These are phyloP conservation scores for Picea mariana DNA, from an alignment of 83 land plant species.

Conservation along the genomic window DNA sequence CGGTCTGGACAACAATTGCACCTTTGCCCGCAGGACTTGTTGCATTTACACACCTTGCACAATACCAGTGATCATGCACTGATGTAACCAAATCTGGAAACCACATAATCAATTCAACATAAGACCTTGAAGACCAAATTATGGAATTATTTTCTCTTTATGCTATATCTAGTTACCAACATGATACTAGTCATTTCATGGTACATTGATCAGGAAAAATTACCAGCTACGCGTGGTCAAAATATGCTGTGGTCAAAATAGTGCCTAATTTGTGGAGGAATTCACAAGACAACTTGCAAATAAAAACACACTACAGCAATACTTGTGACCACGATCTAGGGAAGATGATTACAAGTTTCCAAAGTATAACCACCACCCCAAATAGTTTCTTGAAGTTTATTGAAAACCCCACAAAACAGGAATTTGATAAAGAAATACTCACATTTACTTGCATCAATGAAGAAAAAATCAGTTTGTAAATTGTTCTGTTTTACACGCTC, in stretches of 20 bases:
- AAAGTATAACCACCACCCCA: background rate
- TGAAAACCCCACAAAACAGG: background rate
- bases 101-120: background rate
- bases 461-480: too few species aligned
- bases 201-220: background rate
- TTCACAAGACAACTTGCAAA: background rate
- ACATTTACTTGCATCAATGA: too few species aligned
- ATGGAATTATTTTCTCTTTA: too few species aligned
- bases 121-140: background rate
- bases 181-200: background rate
- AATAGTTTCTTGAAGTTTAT: background rate
- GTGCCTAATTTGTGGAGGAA: background rate
- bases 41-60: too few species aligned
- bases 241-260: background rate
- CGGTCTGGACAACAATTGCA: too few species aligned
- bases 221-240: background rate
- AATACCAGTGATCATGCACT: too few species aligned
- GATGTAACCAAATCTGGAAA: too few species aligned
- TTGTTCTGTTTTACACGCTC: too few species aligned
- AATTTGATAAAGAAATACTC: slow-evolving; percentile 17
- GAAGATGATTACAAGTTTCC: background rate
- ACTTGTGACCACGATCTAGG: background rate
- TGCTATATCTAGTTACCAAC: too few species aligned
- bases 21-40: too few species aligned
- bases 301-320: background rate